A percentile compares a stretch with the other conserved stretches of the same genome.
Conservation (phyloP, 345 rosid genomes). For the Jatropha curcas region DNA sequence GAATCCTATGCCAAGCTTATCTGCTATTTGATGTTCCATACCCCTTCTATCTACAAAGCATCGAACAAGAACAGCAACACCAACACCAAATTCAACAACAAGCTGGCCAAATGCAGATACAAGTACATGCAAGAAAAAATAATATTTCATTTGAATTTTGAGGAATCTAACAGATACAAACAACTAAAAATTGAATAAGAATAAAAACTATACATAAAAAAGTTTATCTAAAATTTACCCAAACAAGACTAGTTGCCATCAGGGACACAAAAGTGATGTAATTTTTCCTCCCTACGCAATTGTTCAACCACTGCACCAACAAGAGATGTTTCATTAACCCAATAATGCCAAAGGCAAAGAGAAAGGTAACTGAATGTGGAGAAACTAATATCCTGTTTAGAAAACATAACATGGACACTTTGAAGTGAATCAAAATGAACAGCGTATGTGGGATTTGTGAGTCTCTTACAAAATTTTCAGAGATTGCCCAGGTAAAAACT, state of each 20-base stretch:
- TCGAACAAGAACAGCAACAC: slow-evolving; percentile 81
- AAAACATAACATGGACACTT: neutral
- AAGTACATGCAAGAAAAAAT: slow-evolving; percentile 3
- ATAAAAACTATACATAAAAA: neutral
- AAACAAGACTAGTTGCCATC: slow-evolving; percentile 79
- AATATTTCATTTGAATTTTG: slow-evolving; percentile 8
- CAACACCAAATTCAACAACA: slow-evolving; percentile 80
- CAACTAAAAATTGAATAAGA: slow-evolving; percentile 6
- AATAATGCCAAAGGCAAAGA: neutral
- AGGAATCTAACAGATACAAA: neutral
- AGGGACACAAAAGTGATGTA: slow-evolving; percentile 85
- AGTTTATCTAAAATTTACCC: slow-evolving; percentile 53
- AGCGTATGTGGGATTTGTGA: neutral
- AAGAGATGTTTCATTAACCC: slow-evolving; percentile 14
- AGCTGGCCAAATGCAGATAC: slow-evolving; percentile 53
- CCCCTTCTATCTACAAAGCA: slow-evolving; percentile 73
- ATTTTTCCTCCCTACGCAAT: slow-evolving; percentile 90
- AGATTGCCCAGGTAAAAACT: neutral
- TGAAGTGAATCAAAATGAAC: neutral
- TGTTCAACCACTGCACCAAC: slow-evolving; percentile 83
- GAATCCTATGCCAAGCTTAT: slow-evolving; percentile 85
- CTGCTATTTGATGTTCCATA: slow-evolving; percentile 67
- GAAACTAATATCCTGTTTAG: neutral
- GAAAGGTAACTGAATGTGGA: neutral
- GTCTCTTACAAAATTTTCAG: neutral